A percentile compares a stretch with the other conserved stretches of the same genome.
phyloP scores from a whole-genome alignment of 169 alveolate genomes.

The Plasmodium falciparum region DNA sequence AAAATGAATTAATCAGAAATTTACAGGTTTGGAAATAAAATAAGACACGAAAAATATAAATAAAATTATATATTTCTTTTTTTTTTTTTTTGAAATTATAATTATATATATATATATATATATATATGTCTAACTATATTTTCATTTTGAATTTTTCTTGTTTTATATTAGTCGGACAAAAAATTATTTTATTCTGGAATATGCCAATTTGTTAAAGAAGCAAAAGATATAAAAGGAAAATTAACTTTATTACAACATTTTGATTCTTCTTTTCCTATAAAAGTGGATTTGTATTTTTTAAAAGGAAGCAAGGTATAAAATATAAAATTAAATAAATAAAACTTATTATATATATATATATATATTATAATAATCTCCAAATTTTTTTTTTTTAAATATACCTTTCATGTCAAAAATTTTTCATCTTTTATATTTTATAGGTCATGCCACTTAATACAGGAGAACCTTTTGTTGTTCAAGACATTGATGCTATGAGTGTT shows the following conservation, averaged over 20 bases:
- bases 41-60: background rate
- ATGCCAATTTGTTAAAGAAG: conserved; percentile 80
- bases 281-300: conserved; percentile 74
- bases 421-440: conserved; percentile 1
- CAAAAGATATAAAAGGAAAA: conserved; percentile 76
- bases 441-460: conserved; percentile 42
- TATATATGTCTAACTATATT: background rate
- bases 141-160: conserved; percentile 2
- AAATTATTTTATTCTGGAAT: conserved; percentile 77
- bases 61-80: background rate
- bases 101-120: background rate
- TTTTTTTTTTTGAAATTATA: background rate
- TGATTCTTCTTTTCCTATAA: conserved; percentile 72
- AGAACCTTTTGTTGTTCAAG: conserved; percentile 21
- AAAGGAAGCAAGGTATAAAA: conserved; percentile 71
- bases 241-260: conserved; percentile 63
- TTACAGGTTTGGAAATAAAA: conserved; percentile 57
- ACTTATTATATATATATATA: background rate
- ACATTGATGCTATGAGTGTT: conserved; percentile 75
- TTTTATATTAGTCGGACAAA: conserved; percentile 76
- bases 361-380: background rate
- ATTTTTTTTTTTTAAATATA: background rate
- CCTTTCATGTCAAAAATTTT: background rate
- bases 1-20: conserved; percentile 77
- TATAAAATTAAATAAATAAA: conserved; percentile 13